Base-by-base conservation (phyloP, 257 asterid species). In the Gardenia jasminoides region DNA sequence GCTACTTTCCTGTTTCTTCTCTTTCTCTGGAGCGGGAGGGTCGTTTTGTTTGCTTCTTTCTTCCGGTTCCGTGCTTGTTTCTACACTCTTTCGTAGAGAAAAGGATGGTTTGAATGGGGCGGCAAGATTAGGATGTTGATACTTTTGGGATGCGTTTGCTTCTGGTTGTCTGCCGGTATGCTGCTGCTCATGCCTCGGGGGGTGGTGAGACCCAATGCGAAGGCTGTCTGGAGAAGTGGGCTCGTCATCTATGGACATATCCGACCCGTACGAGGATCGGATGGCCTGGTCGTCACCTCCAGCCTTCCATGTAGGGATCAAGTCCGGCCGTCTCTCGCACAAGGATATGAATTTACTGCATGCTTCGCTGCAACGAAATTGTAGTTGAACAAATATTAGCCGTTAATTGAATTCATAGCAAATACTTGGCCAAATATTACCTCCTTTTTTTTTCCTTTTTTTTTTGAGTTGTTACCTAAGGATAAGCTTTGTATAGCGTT, bases 321-420 rank as follows among this genome's bases (percentile, higher is more conserved):
- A 83, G 76, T 88, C 87, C 4, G 88, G 88, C 76, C 93, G 87
- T 81, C 88, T 91, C 82, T 92, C 89, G 58, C 91, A 84, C 72
- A 94, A 83, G 4, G 91, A 84, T 70, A 88, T 77, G 85, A 86
- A 92, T 80, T 89, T 94, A 74, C 85, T 74, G 87, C 98, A 94
- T n/a, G 97, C 98, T 78, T 91, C 97, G 41, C 98, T 94, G 93
- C 70, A 79, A 76, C n/a, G 16, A 47, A 58, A 64, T 28, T 11
- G 69, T 64, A 64, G 41, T 64, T 28, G 69, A 64, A 28, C 10
- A 46, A 46, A 26, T 44, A 59, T 58, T n/a, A 39, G 43, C 72
- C 10, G 46, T 62, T 52, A 44, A 36, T 74, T 20, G 72, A 33
- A 39, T 15, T 36, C 17, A 10, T 17, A 64, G 26, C 15, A 71